Evolutionary conservation across 208 protist genomes (phyloP), one percentile per base, ranked within the genome.

Genomic region (Acanthamoeba lenticulata): DNA sequence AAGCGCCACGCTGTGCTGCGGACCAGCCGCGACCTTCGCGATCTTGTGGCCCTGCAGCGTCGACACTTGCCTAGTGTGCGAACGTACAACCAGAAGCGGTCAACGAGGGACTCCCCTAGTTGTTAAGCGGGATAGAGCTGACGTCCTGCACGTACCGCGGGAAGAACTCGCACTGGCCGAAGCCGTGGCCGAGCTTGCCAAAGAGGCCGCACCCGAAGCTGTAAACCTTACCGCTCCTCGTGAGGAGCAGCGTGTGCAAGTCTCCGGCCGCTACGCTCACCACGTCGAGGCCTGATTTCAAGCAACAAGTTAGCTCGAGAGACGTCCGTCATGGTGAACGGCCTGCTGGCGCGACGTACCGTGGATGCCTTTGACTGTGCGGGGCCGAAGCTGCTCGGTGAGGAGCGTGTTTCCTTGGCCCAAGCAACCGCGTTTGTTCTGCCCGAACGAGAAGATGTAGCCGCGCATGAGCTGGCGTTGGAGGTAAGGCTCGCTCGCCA

Each of bases 141-240:
- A n/a, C n/a, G n/a, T n/a, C n/a, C n/a, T n/a, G n/a, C n/a, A 11
- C 38, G 69, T 45, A 85, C 74, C 74, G 1, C 2, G 74, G 74
- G 1, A 34, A 85, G 74, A 85, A 85, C 27, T 85, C 74, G 32
- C 74, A 85, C 29, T 85, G 74, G 27, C 74, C 44, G 42, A 85
- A 85, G n/a, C 74, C 74, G 74, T 85, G 74, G 44, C 74, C 74
- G 9, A 85, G 74, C 42, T 85, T 85, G 3, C 74, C 74, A 21
- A 85, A 85, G n/a, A 85, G 74, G 38, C 74, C 74, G 42, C 74
- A 85, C 5, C 74, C 74, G 42, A 85, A 85, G 74, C 42, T 85
- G 44, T 85, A 85, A 2, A 85, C 38, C 74, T 55, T 85, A 24
- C 74, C 74, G 42, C 13, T 55, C 27, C 44, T 15, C 36, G 21